Evolutionary conservation across 768 basidiomycete genomes (phyloP).

Genomic region (Russula emetica): DNA sequence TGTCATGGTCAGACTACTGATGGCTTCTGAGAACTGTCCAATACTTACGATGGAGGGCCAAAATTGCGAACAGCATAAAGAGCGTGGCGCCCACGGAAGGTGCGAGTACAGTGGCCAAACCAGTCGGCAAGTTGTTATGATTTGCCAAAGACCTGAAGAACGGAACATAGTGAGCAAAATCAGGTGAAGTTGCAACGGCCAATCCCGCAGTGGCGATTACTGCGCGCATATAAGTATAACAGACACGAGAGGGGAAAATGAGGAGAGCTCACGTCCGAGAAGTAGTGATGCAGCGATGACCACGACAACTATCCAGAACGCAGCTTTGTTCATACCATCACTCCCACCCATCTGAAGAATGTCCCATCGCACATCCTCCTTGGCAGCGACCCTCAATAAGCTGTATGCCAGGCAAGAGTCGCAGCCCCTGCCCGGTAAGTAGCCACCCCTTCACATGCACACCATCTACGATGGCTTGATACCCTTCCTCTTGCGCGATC

Average conservation of each 20-base stretch:
- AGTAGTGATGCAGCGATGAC: conserved; percentile 51
- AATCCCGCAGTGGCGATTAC: conserved; percentile 71
- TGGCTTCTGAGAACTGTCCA: neutral
- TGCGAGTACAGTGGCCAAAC: conserved; percentile 62
- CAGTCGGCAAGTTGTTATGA: conserved; percentile 50
- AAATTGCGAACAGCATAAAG: conserved; percentile 53
- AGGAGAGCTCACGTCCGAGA: conserved; percentile 50
- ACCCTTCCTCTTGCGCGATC: conserved; percentile 61
- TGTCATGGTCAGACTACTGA: conserved; percentile 9
- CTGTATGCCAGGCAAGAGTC: conserved; percentile 57
- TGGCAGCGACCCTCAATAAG: conserved; percentile 75
- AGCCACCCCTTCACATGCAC: conserved; percentile 71
- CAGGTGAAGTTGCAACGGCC: conserved; percentile 62
- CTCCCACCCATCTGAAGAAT: conserved; percentile 57
- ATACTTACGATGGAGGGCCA: conserved; percentile 53
- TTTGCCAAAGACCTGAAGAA: conserved; percentile 55
- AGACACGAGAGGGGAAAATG: neutral
- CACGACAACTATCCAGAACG: conserved; percentile 56
- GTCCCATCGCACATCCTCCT: conserved; percentile 80
- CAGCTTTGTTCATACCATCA: conserved; percentile 41
- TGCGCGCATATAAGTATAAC: conserved; percentile 31
- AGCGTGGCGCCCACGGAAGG: conserved; percentile 59
- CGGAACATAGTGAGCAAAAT: conserved; percentile 64
- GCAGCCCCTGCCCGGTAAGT: conserved; percentile 64
- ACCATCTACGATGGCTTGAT: conserved; percentile 70